A percentile compares a stretch with the other conserved stretches of the same genome.
Evolutionary conservation across 331 rosid species (phyloP).

Genomic region (Rhamnella rubrinervis): DNA sequence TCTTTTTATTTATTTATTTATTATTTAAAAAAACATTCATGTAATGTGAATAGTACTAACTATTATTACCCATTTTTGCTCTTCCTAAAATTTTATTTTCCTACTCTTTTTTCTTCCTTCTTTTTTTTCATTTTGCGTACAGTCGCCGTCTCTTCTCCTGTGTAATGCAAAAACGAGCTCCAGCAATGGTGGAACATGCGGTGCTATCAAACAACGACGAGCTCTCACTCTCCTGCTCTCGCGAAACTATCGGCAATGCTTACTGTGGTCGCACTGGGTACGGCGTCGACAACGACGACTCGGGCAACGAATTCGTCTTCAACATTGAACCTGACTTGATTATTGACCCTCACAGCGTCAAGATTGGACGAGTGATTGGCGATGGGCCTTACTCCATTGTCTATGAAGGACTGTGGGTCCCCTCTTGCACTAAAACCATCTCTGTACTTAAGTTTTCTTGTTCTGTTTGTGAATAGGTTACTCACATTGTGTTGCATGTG

Average conservation of each 20-base stretch:
- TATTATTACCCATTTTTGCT: neutral
- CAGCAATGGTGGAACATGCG: slow-evolving; percentile 31
- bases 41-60: neutral
- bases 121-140: neutral
- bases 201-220: slow-evolving; percentile 18
- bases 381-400: slow-evolving; percentile 41
- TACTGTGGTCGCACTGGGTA: neutral
- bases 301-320: slow-evolving; percentile 23
- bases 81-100: neutral
- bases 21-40: neutral
- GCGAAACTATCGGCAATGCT: neutral
- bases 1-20: too few species aligned
- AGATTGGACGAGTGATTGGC: slow-evolving; percentile 29
- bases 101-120: neutral
- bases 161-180: slow-evolving; percentile 19
- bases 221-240: neutral
- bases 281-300: neutral
- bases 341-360: slow-evolving; percentile 23
- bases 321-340: slow-evolving; percentile 33
- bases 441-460: neutral
- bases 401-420: slow-evolving; percentile 46
- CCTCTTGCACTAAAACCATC: neutral
- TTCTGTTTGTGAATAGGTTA: slow-evolving; percentile 14
- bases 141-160: neutral
- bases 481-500: slow-evolving; percentile 29